Percentiles rank a stretch among this genome's conserved stretches.
Conservation (phyloP, 805 yeast species). For the Ogataea parapolymorpha region DNA sequence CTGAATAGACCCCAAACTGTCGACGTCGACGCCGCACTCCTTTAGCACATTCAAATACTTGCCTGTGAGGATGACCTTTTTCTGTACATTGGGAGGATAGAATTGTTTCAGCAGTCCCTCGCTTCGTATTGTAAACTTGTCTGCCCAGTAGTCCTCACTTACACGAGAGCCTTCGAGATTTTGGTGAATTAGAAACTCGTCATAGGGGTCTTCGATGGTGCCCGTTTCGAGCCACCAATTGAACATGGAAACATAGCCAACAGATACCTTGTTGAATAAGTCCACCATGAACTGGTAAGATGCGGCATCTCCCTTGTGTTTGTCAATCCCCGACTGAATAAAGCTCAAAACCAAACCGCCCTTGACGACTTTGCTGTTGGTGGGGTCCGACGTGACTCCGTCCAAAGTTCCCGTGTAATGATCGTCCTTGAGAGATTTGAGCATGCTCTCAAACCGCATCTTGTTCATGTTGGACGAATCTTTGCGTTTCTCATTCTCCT, state of each 20-base stretch:
- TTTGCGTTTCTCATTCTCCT: slow-evolving; percentile 41
- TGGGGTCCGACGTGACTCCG: slow-evolving; percentile 48
- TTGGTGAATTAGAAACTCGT: slow-evolving; percentile 74
- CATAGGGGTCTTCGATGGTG: slow-evolving; percentile 67
- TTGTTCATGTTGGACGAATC: slow-evolving; percentile 28
- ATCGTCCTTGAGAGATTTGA: slow-evolving; percentile 39
- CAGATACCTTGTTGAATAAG: slow-evolving; percentile 57
- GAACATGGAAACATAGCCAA: slow-evolving; percentile 62
- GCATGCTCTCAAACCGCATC: slow-evolving; percentile 31
- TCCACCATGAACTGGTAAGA: slow-evolving; percentile 49
- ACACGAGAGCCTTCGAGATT: slow-evolving; percentile 12
- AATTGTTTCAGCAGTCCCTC: slow-evolving; percentile 76
- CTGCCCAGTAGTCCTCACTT: slow-evolving; percentile 67
- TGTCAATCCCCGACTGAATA: slow-evolving; percentile 54
- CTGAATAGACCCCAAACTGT: neutral
- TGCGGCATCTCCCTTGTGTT: slow-evolving; percentile 61
- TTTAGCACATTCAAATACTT: slow-evolving; percentile 73
- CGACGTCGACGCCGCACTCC: slow-evolving; percentile 49
- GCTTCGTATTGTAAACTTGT: slow-evolving; percentile 65
- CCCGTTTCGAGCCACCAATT: slow-evolving; percentile 82
- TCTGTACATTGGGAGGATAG: slow-evolving; percentile 47
- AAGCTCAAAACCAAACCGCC: slow-evolving; percentile 74
- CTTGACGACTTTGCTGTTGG: slow-evolving; percentile 54
- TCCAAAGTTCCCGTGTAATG: slow-evolving; percentile 46
- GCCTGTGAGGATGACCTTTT: slow-evolving; percentile 76